Conservation (phyloP, 2,329 filamentous ascomycete species). For the Oidium heveae region DNA sequence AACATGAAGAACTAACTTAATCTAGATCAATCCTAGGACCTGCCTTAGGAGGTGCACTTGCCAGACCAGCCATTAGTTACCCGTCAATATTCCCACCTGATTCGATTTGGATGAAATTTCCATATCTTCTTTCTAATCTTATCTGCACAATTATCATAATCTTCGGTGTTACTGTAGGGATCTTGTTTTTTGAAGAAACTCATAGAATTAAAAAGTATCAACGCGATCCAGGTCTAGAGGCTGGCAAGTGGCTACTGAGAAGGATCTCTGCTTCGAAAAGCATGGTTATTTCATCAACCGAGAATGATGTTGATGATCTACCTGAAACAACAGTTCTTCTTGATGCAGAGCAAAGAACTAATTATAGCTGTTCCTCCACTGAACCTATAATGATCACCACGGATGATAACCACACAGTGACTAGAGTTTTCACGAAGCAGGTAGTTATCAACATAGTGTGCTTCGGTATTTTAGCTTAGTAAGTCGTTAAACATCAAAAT, state of each 20-base stretch:
- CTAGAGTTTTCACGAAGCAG: slow-evolving; percentile 55
- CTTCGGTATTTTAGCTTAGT: slow-evolving; percentile 88
- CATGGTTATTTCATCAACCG: slow-evolving; percentile 12
- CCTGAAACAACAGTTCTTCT: slow-evolving; percentile 30
- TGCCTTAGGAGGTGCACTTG: slow-evolving; percentile 70
- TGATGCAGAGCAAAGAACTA: slow-evolving; percentile 36
- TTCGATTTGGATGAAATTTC: slow-evolving; percentile 63
- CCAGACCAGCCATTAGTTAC: slow-evolving; percentile 64
- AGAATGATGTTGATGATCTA: slow-evolving; percentile 13
- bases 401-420: slow-evolving; percentile 17
- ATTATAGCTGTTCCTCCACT: slow-evolving; percentile 36
- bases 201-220: slow-evolving; percentile 58
- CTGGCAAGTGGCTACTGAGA: slow-evolving; percentile 44
- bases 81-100: slow-evolving; percentile 45
- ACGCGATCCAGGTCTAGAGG: slow-evolving; percentile 49
- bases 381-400: slow-evolving; percentile 22
- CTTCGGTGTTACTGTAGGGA: slow-evolving; percentile 49
- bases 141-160: slow-evolving; percentile 61
- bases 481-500: slow-evolving; percentile 17
- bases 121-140: slow-evolving; percentile 81
- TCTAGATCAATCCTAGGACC: slow-evolving; percentile 69
- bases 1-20: too few relatives aligned
- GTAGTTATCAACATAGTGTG: slow-evolving; percentile 71
- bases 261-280: slow-evolving; percentile 12
- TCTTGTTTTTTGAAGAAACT: slow-evolving; percentile 84